Evolutionary conservation across 192 early-diverging fungal genomes (phyloP), one percentile per base, ranked within the genome.

Genomic region (Rhizophagus prolifer): DNA sequence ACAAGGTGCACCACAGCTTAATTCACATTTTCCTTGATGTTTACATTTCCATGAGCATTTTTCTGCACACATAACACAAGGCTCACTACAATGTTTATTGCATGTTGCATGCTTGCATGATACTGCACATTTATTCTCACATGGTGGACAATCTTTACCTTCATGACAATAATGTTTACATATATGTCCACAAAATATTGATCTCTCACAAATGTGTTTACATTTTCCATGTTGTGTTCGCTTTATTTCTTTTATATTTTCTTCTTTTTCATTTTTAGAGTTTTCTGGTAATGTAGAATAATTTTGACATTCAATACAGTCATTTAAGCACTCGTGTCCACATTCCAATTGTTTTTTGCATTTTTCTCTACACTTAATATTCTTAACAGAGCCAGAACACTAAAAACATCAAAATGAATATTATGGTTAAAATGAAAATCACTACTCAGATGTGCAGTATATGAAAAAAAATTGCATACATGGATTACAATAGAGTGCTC

Each of bases 1-100:
- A 36, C 90, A 91, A 12, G 89, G 89, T 4, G 80, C 83, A 31
- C 88, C 89, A 34, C 89, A 90, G 8, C 82, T 80, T 60, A 88
- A 72, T 0, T 58, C 25, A 78, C 89, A 90, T 4, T 31, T 14
- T 0, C 83, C 86, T 61, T 82, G 61, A 71, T 90, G 89, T 21
- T 79, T 25, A 65, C 89, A 90, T 2, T 58, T 12, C 89, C 89
- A 90, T 2, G 59, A 65, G 47, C 89, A 90, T 1, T 9, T 30
- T 46, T 82, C 80, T 26, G 82, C 64, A 77, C 89, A 90, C 9
- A 82, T 79, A 23, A 71, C 58, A 78, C 88, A 89, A 3, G 80
- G 34, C 2, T 74, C 60, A 30, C 73, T 58, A 64, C 89, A 90
- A 3, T 12, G 5, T 23, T 75, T 58, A 1, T 68, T n/a, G 64